Conservation (phyloP, 306 rosid species). For the Cyamopsis tetragonoloba region DNA sequence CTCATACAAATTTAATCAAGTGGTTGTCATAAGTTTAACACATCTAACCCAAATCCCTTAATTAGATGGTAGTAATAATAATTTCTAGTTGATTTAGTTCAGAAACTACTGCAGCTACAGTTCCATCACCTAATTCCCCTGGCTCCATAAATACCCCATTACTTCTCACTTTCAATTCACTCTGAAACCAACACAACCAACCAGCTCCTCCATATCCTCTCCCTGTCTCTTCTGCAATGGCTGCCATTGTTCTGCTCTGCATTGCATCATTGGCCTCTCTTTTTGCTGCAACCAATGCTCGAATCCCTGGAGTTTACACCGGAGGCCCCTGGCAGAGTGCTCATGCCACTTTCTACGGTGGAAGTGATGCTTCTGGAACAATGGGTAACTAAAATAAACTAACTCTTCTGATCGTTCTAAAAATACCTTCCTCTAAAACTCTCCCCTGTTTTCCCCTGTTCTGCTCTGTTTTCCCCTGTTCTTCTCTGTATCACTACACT, state of each 20-base stretch:
- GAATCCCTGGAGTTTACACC: constrained; percentile 71
- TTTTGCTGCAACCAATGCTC: constrained; percentile 39
- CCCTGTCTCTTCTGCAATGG: constrained; percentile 40
- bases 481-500: neutral
- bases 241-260: constrained; percentile 42
- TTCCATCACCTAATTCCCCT: constrained; percentile 26
- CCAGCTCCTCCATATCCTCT: neutral
- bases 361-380: constrained; percentile 96
- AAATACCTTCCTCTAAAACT: neutral
- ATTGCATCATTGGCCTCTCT: constrained; percentile 47
- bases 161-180: constrained; percentile 40
- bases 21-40: too few relatives aligned
- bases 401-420: neutral
- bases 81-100: too few relatives aligned
- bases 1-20: too few relatives aligned
- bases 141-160: constrained; percentile 72
- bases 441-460: neutral
- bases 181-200: constrained; percentile 23
- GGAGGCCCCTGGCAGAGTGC: constrained; percentile 80
- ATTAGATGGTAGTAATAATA: constrained; percentile 27
- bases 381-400: constrained; percentile 52
- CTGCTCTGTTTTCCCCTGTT: constrained; percentile 6
- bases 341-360: constrained; percentile 98
- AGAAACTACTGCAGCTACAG: constrained; percentile 13
- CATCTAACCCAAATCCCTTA: too few relatives aligned